phyloP scores from a whole-genome alignment of 768 basidiomycete genomes.

The Rhizopogon vesiculosus region DNA sequence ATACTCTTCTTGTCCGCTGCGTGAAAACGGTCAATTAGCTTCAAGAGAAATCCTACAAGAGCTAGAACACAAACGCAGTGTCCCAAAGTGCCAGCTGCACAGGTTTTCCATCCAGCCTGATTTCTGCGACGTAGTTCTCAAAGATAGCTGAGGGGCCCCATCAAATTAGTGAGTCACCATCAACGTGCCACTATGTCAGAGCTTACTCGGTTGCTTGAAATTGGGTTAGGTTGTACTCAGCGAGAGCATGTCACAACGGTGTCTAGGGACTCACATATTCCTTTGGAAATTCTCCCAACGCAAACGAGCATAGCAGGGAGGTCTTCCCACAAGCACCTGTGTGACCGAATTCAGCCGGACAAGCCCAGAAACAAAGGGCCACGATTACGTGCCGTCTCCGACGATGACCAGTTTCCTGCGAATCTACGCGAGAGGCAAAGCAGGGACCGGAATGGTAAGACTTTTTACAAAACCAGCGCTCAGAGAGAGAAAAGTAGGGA shows the following conservation, averaged over 20 bases:
- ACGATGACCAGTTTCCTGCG: conserved; percentile 95
- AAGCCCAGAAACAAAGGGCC: conserved; percentile 3
- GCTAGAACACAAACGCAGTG: conserved; percentile 75
- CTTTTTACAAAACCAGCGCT: not conserved
- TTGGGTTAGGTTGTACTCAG: conserved; percentile 4
- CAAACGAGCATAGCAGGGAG: conserved; percentile 85
- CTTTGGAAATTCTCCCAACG: conserved; percentile 90
- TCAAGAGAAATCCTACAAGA: not conserved
- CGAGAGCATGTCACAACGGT: conserved; percentile 2
- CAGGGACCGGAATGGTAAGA: conserved; percentile 2
- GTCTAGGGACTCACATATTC: conserved; percentile 72
- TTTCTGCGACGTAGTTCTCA: conserved; percentile 99
- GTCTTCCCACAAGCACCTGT: conserved; percentile 96
- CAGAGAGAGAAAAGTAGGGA: not conserved
- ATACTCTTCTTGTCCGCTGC: conserved; percentile 97
- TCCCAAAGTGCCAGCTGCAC: conserved; percentile 98
- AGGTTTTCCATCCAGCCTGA: conserved; percentile 94
- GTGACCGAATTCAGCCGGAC: conserved; percentile 10
- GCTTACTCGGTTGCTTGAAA: conserved; percentile 44
- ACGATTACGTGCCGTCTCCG: conserved; percentile 74
- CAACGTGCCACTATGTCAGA: not conserved
- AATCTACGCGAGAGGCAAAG: conserved; percentile 47
- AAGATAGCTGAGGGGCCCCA: conserved; percentile 72
- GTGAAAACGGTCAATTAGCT: conserved; percentile 10
- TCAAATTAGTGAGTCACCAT: not conserved